Evolutionary conservation across 2,329 filamentous ascomycete species (phyloP).

Genomic region (Cladosporium colombiae): DNA sequence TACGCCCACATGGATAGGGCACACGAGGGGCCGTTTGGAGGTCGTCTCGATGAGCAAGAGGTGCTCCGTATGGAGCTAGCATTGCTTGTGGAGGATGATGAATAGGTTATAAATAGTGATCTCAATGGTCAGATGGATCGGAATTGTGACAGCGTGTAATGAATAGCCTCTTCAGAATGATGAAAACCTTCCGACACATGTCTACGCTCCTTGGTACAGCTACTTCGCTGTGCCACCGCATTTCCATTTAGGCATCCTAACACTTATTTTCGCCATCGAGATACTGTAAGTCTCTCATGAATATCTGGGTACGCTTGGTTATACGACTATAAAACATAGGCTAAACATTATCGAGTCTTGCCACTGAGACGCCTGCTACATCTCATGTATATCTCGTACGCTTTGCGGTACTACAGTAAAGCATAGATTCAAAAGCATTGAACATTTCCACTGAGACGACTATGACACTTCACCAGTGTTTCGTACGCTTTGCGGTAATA

Average conservation of each 20-base stretch:
- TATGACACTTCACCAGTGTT: neutral
- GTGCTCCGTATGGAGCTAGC: neutral
- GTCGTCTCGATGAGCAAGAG: neutral
- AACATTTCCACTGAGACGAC: neutral
- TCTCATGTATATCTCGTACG: neutral
- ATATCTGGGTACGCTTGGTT: neutral
- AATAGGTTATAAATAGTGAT: neutral
- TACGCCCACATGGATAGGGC: slow-evolving; percentile 16
- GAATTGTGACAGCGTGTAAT: no score
- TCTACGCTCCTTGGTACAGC: neutral
- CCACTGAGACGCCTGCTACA: neutral
- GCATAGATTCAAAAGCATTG: neutral
- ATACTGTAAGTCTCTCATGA: neutral
- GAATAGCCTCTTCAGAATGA: neutral
- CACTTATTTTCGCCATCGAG: neutral
- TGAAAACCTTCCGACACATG: neutral
- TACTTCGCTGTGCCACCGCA: neutral
- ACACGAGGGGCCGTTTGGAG: slow-evolving; percentile 13
- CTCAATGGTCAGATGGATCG: no score
- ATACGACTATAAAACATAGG: neutral
- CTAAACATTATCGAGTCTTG: neutral
- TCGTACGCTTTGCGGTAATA: no score
- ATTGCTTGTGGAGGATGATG: neutral
- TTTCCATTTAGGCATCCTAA: neutral
- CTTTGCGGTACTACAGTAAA: neutral